These are phyloP conservation scores for Beauveria medogensis DNA, from an alignment of 2,329 filamentous ascomycete genomes.

Conservation along the genomic window DNA sequence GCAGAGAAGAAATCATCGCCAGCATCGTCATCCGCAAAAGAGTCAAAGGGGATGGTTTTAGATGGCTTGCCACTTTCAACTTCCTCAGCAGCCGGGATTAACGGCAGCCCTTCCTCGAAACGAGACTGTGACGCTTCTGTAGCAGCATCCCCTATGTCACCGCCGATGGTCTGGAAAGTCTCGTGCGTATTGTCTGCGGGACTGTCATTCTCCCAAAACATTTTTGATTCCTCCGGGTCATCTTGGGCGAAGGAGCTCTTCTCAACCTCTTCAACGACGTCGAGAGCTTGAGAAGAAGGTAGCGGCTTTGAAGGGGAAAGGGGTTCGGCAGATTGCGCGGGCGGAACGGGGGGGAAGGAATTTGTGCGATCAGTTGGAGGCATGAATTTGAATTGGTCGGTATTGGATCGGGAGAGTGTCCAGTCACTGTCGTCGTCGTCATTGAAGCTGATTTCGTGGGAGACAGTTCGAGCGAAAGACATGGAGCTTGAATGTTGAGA, in stretches of 20 bases:
- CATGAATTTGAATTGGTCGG: constrained; percentile 55
- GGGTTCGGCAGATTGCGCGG: constrained; percentile 22
- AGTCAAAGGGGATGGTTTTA: constrained; percentile 9
- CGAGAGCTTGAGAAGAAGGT: constrained; percentile 42
- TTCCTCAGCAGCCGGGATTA: constrained; percentile 37
- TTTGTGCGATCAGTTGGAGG: constrained; percentile 49
- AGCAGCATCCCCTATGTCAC: constrained; percentile 32
- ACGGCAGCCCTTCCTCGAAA: constrained; percentile 62
- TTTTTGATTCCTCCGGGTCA: constrained; percentile 19
- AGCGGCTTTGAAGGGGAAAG: constrained; percentile 30
- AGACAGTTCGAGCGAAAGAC: constrained; percentile 57
- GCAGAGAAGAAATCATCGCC: constrained; percentile 56
- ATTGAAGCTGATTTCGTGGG: constrained; percentile 52
- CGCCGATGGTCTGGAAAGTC: constrained; percentile 30
- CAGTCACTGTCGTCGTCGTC: constrained; percentile 55
- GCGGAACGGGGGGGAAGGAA: constrained; percentile 53
- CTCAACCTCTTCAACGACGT: constrained; percentile 46
- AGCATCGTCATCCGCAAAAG: constrained; percentile 35
- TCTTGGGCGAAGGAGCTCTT: constrained; percentile 36
- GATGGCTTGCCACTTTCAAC: not conserved
- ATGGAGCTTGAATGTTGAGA: constrained; percentile 52
- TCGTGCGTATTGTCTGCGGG: not conserved
- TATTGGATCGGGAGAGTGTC: constrained; percentile 42
- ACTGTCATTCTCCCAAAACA: constrained; percentile 9
- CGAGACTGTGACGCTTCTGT: constrained; percentile 46